Evolutionary conservation across 257 asterid genomes (phyloP).

Genomic region (Cordia subcordata): DNA sequence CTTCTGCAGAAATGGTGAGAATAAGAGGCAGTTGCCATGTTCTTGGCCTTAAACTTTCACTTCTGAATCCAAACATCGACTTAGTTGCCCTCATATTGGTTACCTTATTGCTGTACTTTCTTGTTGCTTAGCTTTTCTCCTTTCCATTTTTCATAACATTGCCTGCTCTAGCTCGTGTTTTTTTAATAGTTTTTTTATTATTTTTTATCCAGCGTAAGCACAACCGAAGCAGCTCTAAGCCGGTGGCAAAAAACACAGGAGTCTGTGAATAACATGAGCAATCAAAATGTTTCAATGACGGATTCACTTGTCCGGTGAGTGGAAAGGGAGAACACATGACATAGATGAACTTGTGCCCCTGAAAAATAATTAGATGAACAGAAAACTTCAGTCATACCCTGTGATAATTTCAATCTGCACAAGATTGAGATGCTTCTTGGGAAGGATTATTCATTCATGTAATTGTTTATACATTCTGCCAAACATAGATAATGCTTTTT

Average conservation of each 20-base stretch:
- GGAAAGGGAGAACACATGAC: too few relatives aligned
- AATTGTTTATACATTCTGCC: too few relatives aligned
- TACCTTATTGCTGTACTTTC: constrained; percentile 4
- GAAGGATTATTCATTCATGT: too few relatives aligned
- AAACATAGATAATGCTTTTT: too few relatives aligned
- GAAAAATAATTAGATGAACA: neutral
- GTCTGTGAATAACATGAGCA: constrained; percentile 50
- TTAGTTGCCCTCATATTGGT: neutral
- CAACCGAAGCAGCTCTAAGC: constrained; percentile 46
- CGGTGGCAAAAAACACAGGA: constrained; percentile 44
- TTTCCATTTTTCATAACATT: neutral
- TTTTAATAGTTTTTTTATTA: constrained; percentile 1
- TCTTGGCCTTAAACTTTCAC: constrained; percentile 1
- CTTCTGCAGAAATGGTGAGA: constrained; percentile 63
- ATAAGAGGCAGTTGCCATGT: neutral
- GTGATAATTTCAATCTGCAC: neutral
- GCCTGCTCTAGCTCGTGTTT: constrained; percentile 1
- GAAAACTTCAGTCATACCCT: neutral
- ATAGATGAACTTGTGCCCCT: too few relatives aligned
- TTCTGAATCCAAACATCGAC: neutral
- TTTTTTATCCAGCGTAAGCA: constrained; percentile 38
- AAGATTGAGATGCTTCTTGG: too few relatives aligned
- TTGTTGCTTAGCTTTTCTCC: constrained; percentile 2
- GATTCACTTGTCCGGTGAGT: constrained; percentile 52
- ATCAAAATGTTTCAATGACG: constrained; percentile 42